Base-by-base conservation (phyloP, 1,284 basidiomycete genomes). In the Leccinum pallidistipes region DNA sequence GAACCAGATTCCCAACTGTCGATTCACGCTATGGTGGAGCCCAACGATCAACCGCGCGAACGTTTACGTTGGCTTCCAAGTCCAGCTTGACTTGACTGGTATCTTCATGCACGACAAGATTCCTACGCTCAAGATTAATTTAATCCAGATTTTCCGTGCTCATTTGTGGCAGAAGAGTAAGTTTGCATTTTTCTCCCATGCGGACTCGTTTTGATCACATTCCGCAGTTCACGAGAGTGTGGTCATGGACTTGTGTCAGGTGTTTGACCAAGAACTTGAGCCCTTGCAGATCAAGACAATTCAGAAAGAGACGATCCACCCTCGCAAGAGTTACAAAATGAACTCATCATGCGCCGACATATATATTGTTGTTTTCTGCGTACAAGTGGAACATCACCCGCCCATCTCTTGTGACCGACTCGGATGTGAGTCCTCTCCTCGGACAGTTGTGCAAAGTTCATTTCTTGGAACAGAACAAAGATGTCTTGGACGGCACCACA, bases 251-350 rank as follows among this genome's bases (percentile, higher is more conserved):
- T 78, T 98, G 84, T 97, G 95, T 80, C 97, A 99, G 84, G 97
- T 99, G 18, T 97, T 99, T 70, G 97, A 99, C 79, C 97, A 98
- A 78, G 97, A 99, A 72, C 84, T 99, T 43, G 97, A 99, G 76
- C 96, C 97, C 0, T 80, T 99, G 5, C 95, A 98, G 71, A 99
- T 99, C 72, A 97, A 99, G 82, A 98, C 96, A 0, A 97, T 99
- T 2, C 97, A 99, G 77, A 99, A 99, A 80, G 97, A 99, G 79
- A 98, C 97, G 0, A 98, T 99, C 67, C 97, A 94, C 77, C 97
- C 97, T 71, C 92, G 97, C 79, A 99, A 98, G 84, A 97, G 94
- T 83, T 99, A 99, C 87, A 98, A 98, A 85, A 98, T 99, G 95
- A 99, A 98, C 78, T 97, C 96, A 11, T 94, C 92, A 43, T 94